Evolutionary conservation across 2,329 filamentous ascomycete species (phyloP).

Genomic region (Chaetomiaceae sp.): DNA sequence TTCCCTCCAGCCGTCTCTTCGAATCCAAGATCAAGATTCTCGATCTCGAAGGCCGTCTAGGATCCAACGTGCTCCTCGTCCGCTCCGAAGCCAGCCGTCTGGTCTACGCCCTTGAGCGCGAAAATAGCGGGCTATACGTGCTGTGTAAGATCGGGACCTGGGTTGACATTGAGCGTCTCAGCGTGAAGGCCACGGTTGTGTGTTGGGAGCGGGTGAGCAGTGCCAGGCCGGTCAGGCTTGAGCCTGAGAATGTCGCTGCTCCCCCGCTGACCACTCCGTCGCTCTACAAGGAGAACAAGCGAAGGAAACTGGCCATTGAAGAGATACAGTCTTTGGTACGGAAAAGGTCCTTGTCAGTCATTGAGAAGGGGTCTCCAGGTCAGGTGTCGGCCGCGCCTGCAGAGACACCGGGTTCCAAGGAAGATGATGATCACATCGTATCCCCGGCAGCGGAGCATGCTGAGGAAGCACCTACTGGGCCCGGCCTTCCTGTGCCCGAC

Average conservation of each 20-base stretch:
- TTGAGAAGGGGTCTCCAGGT: constrained; percentile 27
- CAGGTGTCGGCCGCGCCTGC: constrained; percentile 8
- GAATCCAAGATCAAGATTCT: constrained; percentile 57
- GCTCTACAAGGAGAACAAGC: constrained; percentile 45
- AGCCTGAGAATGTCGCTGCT: constrained; percentile 10
- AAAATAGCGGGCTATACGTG: constrained; percentile 55
- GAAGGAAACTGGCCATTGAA: constrained; percentile 54
- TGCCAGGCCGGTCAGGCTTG: constrained; percentile 14
- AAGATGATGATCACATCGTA: not conserved
- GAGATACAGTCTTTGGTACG: constrained; percentile 57
- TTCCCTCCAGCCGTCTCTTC: constrained; percentile 50
- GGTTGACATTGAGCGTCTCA: constrained; percentile 54
- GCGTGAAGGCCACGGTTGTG: constrained; percentile 42
- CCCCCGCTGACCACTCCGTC: constrained; percentile 38
- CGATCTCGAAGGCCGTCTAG: constrained; percentile 56
- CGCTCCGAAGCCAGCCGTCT: constrained; percentile 48
- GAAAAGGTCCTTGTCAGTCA: constrained; percentile 42
- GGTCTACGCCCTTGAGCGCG: constrained; percentile 60
- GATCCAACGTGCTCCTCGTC: constrained; percentile 55
- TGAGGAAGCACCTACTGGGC: not conserved
- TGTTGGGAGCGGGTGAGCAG: constrained; percentile 30
- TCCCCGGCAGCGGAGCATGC: not conserved
- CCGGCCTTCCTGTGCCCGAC: not conserved
- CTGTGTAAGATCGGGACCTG: constrained; percentile 63
- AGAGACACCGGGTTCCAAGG: constrained; percentile 2